A percentile compares a stretch with the other conserved stretches of the same genome.
Conservation (phyloP, 495 filamentous ascomycete species). For the Neurospora sp. region DNA sequence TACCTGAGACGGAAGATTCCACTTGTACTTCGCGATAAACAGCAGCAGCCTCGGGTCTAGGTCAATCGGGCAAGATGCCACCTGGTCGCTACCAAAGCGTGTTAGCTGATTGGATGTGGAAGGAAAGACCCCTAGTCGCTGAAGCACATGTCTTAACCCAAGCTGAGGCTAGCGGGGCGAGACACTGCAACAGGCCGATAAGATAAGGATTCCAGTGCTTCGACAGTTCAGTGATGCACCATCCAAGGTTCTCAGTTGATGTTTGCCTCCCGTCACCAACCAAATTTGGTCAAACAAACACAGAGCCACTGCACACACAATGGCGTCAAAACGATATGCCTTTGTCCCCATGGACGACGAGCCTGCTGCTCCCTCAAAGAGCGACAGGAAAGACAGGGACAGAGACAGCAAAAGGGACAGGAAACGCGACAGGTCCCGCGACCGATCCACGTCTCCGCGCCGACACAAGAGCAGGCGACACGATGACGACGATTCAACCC, state of each 20-base stretch:
- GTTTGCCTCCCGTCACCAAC: not conserved
- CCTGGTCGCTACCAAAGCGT: not conserved
- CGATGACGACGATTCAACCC: constrained; percentile 16
- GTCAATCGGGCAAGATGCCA: not conserved
- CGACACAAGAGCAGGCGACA: constrained; percentile 23
- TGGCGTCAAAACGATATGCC: constrained; percentile 61
- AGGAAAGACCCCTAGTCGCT: not conserved
- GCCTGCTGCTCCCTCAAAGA: constrained; percentile 42
- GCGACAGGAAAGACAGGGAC: constrained; percentile 44
- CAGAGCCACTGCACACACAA: constrained; percentile 6
- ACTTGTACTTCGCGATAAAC: constrained; percentile 11
- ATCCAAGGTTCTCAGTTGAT: not conserved
- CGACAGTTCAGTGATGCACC: not conserved
- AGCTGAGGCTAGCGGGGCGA: not conserved
- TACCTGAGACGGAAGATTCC: not conserved
- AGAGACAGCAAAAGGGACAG: constrained; percentile 38
- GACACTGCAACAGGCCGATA: constrained; percentile 7
- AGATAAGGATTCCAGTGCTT: constrained; percentile 20
- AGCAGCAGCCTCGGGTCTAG: constrained; percentile 7
- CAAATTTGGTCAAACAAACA: not conserved
- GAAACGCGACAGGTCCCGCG: constrained; percentile 35
- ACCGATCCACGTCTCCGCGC: constrained; percentile 23
- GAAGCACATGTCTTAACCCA: not conserved
- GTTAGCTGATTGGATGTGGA: not conserved
- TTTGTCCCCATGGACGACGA: constrained; percentile 80